Conservation (phyloP, 257 asterid genomes). For the Ilex aquifolium region DNA sequence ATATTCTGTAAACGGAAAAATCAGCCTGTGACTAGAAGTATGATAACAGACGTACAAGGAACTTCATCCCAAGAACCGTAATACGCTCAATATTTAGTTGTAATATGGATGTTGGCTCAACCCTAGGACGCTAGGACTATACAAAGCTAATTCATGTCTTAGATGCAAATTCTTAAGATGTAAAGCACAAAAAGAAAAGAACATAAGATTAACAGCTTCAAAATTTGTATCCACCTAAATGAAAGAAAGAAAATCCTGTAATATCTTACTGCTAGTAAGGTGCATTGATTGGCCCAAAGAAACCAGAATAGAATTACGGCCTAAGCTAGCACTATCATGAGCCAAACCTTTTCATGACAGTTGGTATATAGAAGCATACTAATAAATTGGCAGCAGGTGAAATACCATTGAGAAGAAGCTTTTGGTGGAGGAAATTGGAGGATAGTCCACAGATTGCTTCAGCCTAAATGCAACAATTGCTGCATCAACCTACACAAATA, state of each 20-base stretch:
- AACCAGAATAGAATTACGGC: neutral
- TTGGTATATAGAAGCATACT: neutral
- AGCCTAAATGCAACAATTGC: conserved; percentile 74
- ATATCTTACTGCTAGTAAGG: neutral
- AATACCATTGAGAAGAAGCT: conserved; percentile 94
- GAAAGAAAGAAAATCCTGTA: neutral
- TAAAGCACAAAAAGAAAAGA: too few relatives aligned
- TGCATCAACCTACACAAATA: conserved; percentile 74
- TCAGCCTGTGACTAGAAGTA: neutral
- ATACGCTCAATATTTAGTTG: too few relatives aligned
- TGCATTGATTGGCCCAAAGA: neutral
- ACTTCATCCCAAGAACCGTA: too few relatives aligned
- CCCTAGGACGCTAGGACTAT: too few relatives aligned
- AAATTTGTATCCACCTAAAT: neutral
- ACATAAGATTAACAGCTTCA: neutral
- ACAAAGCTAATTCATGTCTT: too few relatives aligned
- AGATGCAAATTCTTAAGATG: too few relatives aligned
- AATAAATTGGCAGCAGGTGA: neutral
- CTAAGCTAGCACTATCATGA: neutral
- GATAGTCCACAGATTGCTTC: conserved; percentile 63
- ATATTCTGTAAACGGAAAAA: too few relatives aligned
- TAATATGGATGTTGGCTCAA: too few relatives aligned
- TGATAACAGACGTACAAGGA: neutral
- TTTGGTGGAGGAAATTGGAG: conserved; percentile 68
- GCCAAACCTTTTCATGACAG: too few relatives aligned